Percentiles rank a stretch among this genome's conserved stretches.
phyloP scores from a whole-genome alignment of 805 yeast genomes.

The Tetrapisispora taiwanensis region DNA sequence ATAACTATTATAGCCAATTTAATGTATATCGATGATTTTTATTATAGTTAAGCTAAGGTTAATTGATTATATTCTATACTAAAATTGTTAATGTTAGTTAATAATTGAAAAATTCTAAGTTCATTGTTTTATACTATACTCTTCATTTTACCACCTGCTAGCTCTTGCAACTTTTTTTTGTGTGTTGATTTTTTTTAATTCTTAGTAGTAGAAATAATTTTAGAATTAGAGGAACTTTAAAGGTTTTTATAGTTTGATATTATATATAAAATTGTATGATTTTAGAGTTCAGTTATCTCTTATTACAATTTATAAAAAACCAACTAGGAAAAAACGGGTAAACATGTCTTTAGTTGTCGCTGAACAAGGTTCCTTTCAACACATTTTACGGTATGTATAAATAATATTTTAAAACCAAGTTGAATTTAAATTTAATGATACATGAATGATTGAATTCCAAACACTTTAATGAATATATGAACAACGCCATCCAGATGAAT shows the following conservation, averaged over 20 bases:
- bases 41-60: too few relatives aligned
- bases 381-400: constrained; percentile 95
- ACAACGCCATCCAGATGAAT: too few relatives aligned
- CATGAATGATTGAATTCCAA: not conserved
- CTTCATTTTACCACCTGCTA: not conserved
- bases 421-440: not conserved
- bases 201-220: not conserved
- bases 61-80: too few relatives aligned
- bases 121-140: too few relatives aligned
- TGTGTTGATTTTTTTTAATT: not conserved
- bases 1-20: too few relatives aligned
- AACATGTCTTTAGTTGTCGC: constrained; percentile 95
- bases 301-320: not conserved
- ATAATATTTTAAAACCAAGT: not conserved
- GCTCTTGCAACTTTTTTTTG: not conserved
- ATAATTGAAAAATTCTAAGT: too few relatives aligned
- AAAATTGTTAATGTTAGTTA: too few relatives aligned
- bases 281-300: not conserved
- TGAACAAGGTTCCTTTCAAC: constrained; percentile 99
- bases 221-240: not conserved
- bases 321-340: constrained; percentile 20
- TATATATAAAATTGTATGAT: constrained; percentile 1
- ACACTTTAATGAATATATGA: too few relatives aligned
- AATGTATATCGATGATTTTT: too few relatives aligned
- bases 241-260: not conserved